A percentile compares a stretch with the other conserved stretches of the same genome.
Conservation (phyloP, 306 rosid genomes). For the Malus domestica region DNA sequence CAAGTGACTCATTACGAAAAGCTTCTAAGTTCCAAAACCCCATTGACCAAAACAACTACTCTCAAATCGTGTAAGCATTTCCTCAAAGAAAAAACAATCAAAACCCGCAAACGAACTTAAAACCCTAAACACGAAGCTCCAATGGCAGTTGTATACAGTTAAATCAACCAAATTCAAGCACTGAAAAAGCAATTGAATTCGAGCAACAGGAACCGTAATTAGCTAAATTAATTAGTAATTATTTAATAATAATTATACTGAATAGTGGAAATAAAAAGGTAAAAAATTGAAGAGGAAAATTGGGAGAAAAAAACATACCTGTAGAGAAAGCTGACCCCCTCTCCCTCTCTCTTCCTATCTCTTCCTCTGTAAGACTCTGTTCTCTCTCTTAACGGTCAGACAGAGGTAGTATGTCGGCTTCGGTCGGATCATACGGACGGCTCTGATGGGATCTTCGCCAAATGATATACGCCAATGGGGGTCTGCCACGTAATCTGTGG, state of each 20-base stretch:
- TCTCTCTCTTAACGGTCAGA: slow-evolving; percentile 36
- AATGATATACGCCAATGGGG: slow-evolving; percentile 13
- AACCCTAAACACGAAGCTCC: slow-evolving; percentile 20
- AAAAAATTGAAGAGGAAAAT: slow-evolving; percentile 8
- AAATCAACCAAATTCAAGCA: slow-evolving; percentile 28
- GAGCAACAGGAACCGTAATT: slow-evolving; percentile 10
- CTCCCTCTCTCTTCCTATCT: slow-evolving; percentile 5
- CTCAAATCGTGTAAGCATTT: neutral
- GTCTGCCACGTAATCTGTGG: slow-evolving; percentile 28
- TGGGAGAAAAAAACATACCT: slow-evolving; percentile 32
- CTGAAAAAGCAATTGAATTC: slow-evolving; percentile 3
- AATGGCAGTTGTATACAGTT: slow-evolving; percentile 14
- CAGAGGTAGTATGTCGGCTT: slow-evolving; percentile 30
- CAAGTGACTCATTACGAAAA: slow-evolving; percentile 17
- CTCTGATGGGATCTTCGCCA: slow-evolving; percentile 47
- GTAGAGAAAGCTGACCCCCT: slow-evolving; percentile 24
- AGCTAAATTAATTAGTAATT: neutral
- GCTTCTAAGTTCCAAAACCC: slow-evolving; percentile 10
- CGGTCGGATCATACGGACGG: slow-evolving; percentile 56
- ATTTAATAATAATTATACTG: neutral
- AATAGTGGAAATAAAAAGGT: slow-evolving; percentile 9
- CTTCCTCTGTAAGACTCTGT: neutral
- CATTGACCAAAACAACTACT: neutral
- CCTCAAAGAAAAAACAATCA: neutral
- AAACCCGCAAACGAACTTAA: slow-evolving; percentile 14